Base-by-base conservation (phyloP, 352 stramenopile species). In the Pilasporangium apinafurcum region DNA sequence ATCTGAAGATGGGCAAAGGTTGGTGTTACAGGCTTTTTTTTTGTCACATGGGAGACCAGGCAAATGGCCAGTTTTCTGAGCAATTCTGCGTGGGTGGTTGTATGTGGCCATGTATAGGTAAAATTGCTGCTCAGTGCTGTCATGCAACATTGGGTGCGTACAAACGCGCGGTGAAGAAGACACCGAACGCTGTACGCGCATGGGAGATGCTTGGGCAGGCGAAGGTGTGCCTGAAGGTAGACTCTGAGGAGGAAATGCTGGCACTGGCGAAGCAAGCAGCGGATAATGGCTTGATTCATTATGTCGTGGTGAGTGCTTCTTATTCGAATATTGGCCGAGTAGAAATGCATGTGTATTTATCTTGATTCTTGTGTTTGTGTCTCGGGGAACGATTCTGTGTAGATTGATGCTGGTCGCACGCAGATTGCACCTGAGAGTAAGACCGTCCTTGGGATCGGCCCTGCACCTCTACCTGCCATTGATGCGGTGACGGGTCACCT, bases 1-100 rank as follows among this genome's bases (percentile, higher is more conserved):
- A 96, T 64, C 68, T 98, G 32, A 93, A 90, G 58, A 98, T 98
- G 95, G 88, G 89, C 56, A 98, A 98, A 73, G 95, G 93, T 84
- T 81, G 66, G 63, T 84, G 37, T 65, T 58, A 12, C 4, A 4
- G 8, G 37, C 37, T 9, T 18, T 37, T 0, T 17, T 32, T 0
- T 18, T 51, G 6, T 32, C n/a, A n/a, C n/a, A n/a, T n/a, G n/a
- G n/a, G n/a, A n/a, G n/a, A n/a, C n/a, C n/a, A n/a, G n/a, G n/a
- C n/a, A n/a, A n/a, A n/a, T n/a, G n/a, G n/a, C n/a, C n/a, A n/a
- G n/a, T n/a, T n/a, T n/a, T n/a, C n/a, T n/a, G n/a, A n/a, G n/a
- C n/a, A n/a, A n/a, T n/a, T n/a, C n/a, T n/a, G 21, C 16, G 7
- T 50, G 2, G 25, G 16, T 42, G 13, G 5, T 2, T 34, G 10